Evolutionary conservation across 2,329 filamentous ascomycete genomes (phyloP).

Genomic region (Emmonsia crescens): DNA sequence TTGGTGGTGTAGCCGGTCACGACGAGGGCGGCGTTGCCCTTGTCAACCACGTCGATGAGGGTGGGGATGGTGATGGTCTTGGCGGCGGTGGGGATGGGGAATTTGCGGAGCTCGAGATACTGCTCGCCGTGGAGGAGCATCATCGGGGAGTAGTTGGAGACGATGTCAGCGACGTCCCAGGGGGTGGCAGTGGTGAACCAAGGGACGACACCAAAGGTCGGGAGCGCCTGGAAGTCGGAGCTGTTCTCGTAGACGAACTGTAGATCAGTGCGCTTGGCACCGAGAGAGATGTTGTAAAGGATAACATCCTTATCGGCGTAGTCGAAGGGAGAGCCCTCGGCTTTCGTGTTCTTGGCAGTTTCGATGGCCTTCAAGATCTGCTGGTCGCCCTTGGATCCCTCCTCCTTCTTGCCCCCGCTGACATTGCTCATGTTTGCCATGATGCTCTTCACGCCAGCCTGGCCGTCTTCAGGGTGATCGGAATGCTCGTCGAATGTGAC

Average conservation of each 20-base stretch:
- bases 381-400: slow-evolving; percentile 38
- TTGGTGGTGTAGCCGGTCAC: slow-evolving; percentile 72
- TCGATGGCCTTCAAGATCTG: slow-evolving; percentile 66
- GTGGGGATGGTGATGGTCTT: slow-evolving; percentile 64
- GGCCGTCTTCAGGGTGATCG: slow-evolving; percentile 70
- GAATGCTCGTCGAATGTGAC: slow-evolving; percentile 78
- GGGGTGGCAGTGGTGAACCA: slow-evolving; percentile 74
- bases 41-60: slow-evolving; percentile 91
- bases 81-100: slow-evolving; percentile 76
- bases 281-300: slow-evolving; percentile 90
- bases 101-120: slow-evolving; percentile 88
- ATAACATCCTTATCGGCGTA: slow-evolving; percentile 83
- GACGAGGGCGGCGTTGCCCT: slow-evolving; percentile 78
- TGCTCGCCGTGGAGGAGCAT: slow-evolving; percentile 99
- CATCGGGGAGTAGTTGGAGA: slow-evolving; percentile 96
- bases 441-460: slow-evolving; percentile 67
- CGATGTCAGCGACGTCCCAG: slow-evolving; percentile 68
- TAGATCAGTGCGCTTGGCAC: slow-evolving; percentile 81
- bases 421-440: slow-evolving; percentile 80
- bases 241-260: slow-evolving; percentile 80
- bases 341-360: slow-evolving; percentile 59
- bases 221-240: slow-evolving; percentile 86
- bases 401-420: slow-evolving; percentile 39
- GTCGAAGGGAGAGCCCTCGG: slow-evolving; percentile 62
- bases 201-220: slow-evolving; percentile 95